A percentile compares a stretch with the other conserved stretches of the same genome.
Evolutionary conservation across 176 grass and related monocot species (phyloP).

Genomic region (Puya raimondii): DNA sequence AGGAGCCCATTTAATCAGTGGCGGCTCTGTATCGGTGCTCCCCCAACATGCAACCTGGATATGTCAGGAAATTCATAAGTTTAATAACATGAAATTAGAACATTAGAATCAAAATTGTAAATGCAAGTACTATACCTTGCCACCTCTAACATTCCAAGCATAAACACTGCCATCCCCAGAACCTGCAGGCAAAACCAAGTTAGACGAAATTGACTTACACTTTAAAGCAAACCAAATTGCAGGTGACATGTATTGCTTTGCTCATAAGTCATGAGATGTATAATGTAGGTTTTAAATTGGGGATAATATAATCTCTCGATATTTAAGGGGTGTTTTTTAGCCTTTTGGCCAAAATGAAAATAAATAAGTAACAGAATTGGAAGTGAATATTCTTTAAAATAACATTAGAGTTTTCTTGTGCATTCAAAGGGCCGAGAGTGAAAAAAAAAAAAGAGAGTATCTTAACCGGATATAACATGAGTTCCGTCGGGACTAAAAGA

Average conservation of each 20-base stretch:
- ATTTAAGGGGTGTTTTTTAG: too few relatives aligned
- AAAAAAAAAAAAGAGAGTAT: neutral
- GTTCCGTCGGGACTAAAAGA: conserved; percentile 97
- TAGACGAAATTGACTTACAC: neutral
- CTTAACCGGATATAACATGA: conserved; percentile 76
- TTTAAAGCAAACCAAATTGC: too few relatives aligned
- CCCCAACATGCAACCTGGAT: conserved; percentile 86
- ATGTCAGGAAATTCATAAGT: neutral
- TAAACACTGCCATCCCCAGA: conserved; percentile 93
- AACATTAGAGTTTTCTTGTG: neutral
- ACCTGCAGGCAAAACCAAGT: conserved; percentile 30
- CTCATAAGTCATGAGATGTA: too few relatives aligned
- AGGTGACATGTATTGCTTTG: too few relatives aligned
- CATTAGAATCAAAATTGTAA: neutral
- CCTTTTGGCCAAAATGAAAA: too few relatives aligned
- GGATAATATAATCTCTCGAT: too few relatives aligned
- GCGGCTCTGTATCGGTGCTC: conserved; percentile 85
- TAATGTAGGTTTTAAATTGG: too few relatives aligned
- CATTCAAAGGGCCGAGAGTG: neutral
- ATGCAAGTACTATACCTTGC: conserved; percentile 42
- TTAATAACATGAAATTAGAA: neutral
- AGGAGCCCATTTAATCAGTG: conserved; percentile 84
- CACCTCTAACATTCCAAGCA: conserved; percentile 86
- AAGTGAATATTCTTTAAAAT: neutral
- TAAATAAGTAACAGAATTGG: too few relatives aligned